Percentiles rank a stretch among this genome's conserved stretches.
phyloP scores from a whole-genome alignment of 1,284 basidiomycete genomes.

The Austroboletus rostrupii region DNA sequence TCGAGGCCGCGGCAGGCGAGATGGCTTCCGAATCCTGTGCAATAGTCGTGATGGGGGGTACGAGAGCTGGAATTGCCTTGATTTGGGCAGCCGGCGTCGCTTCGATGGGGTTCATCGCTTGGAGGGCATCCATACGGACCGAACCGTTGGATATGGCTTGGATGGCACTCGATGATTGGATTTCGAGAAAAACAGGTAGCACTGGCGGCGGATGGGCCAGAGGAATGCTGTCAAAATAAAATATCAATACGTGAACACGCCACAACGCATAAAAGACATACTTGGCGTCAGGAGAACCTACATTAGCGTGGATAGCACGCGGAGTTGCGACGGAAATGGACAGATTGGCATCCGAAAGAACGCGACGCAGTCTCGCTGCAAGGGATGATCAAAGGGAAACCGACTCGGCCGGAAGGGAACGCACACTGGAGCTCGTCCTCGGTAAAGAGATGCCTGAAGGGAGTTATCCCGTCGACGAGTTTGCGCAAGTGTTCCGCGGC shows the following conservation, averaged over 20 bases:
- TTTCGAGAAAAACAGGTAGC: not conserved
- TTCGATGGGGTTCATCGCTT: not conserved
- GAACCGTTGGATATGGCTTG: not conserved
- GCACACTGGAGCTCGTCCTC: conserved; percentile 25
- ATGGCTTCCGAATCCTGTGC: not conserved
- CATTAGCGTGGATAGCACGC: not conserved
- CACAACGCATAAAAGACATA: conserved; percentile 11
- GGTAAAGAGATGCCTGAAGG: conserved; percentile 19
- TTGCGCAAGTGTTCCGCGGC: conserved; percentile 11
- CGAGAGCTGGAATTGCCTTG: not conserved
- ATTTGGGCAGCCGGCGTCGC: not conserved
- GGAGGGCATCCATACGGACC: not conserved
- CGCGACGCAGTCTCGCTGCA: conserved; percentile 20
- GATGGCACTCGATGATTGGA: not conserved
- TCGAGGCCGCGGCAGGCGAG: conserved; percentile 6
- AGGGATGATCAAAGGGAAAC: not conserved
- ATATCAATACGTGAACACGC: not conserved
- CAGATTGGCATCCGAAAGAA: conserved; percentile 10
- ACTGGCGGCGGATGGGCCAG: not conserved
- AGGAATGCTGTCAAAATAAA: conserved; percentile 4
- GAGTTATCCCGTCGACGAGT: conserved; percentile 19
- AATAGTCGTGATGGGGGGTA: not conserved
- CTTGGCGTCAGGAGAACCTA: conserved; percentile 1
- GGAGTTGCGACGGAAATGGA: not conserved
- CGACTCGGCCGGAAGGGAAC: not conserved